Base-by-base conservation (phyloP, 2,329 filamentous ascomycete genomes). In the Tolypocladium album region DNA sequence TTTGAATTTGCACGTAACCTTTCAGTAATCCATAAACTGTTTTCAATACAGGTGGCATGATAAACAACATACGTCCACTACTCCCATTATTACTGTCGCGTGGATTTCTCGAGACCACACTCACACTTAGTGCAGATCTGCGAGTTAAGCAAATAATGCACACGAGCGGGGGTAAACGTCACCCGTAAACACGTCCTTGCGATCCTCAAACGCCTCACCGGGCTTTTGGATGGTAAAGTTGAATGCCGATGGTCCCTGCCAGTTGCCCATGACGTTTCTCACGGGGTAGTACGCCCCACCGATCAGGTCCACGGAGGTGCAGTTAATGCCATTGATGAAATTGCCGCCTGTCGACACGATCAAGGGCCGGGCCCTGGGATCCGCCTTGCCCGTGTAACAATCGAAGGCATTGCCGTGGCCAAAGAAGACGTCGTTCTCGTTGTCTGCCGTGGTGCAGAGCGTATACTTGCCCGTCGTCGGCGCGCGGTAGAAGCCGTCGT, bases 351-450 rank as follows among this genome's bases (percentile, higher is more conserved):
- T 63, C 20, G 60, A 57, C 36, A 63, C 42, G 24, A 61, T 60
- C 20, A 64, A 61, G 12, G 63, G 63, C 40, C 42, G 39, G 1
- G 55, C 63, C 24, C 58, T 36, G 31, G 58, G 39, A 31, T 56
- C 59, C 11, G 59, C 42, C 31, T 40, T 34, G 24, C 63, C 64
- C 20, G 57, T 56, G 0, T 53, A 24, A 38, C 64, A 67, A 56
- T 56, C 59, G 2, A 67, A 67, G 1, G 66, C 66, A 2, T 61
- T 65, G 17, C 64, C 65, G 20, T 64, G 60, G 0, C 64, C 64
- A 20, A 66, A 65, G 58, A 65, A 67, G 0, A 67, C 57, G 40
- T 64, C 65, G 47, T 67, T 63, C 39, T 65, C 63, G 43, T 66
- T 66, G 17, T 67, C 66, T 1, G 66, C 61, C 40, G 63, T 64